These are phyloP conservation scores for Candida albicans DNA, from an alignment of 1,139 yeast genomes.

Conservation along the genomic window DNA sequence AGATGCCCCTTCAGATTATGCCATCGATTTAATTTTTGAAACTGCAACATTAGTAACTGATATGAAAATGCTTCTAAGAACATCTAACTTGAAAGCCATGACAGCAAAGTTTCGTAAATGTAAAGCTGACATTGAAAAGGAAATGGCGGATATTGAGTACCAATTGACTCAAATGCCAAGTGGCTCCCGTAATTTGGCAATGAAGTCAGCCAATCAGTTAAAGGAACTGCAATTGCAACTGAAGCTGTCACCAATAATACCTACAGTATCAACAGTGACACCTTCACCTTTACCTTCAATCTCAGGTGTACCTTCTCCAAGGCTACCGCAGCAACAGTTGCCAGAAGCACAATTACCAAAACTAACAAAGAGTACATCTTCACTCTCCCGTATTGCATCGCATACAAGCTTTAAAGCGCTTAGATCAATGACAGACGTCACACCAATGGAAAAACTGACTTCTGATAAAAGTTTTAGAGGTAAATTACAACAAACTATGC, in stretches of 20 bases:
- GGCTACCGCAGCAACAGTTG: neutral
- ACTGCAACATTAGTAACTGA: slow-evolving; percentile 61
- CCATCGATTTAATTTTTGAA: slow-evolving; percentile 60
- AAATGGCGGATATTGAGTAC: slow-evolving; percentile 21
- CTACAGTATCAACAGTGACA: neutral
- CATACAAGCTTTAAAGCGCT: slow-evolving; percentile 28
- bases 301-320: neutral
- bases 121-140: slow-evolving; percentile 27
- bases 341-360: neutral
- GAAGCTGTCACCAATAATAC: neutral
- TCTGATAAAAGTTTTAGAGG: slow-evolving; percentile 12
- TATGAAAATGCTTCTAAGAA: slow-evolving; percentile 61
- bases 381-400: slow-evolving; percentile 25
- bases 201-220: slow-evolving; percentile 1
- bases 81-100: slow-evolving; percentile 62
- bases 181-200: slow-evolving; percentile 9
- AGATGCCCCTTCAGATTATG: slow-evolving; percentile 51
- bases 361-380: slow-evolving; percentile 5
- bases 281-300: neutral
- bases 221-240: neutral
- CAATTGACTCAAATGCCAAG: slow-evolving; percentile 17
- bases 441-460: slow-evolving; percentile 22
- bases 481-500: slow-evolving; percentile 5
- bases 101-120: slow-evolving; percentile 42
- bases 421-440: slow-evolving; percentile 24